Conservation (phyloP, 2,329 filamentous ascomycete genomes). For the Capronia coronata region DNA sequence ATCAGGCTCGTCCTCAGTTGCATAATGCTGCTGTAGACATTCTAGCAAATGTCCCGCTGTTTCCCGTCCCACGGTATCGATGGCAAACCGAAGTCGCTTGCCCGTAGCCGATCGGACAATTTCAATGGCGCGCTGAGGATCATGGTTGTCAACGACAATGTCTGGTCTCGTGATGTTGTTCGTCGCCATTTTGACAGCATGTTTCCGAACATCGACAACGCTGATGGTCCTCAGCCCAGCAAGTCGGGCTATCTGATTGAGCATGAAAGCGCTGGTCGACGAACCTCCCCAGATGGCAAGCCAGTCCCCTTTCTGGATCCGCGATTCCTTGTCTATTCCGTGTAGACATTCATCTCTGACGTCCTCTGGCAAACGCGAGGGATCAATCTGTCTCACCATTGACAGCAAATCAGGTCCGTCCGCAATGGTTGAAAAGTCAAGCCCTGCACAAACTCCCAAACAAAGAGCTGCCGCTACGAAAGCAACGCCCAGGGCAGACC, state of each 20-base stretch:
- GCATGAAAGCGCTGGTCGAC: conserved; percentile 61
- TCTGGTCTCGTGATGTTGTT: conserved; percentile 37
- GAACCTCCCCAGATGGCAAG: conserved; percentile 71
- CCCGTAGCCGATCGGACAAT: conserved; percentile 56
- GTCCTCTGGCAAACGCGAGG: conserved; percentile 52
- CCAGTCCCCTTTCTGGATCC: conserved; percentile 59
- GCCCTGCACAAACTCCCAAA: conserved; percentile 62
- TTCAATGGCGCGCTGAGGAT: conserved; percentile 58
- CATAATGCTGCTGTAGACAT: conserved; percentile 37
- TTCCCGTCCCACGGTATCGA: conserved; percentile 62
- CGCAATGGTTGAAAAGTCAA: conserved; percentile 52
- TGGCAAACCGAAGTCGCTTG: conserved; percentile 54
- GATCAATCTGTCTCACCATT: conserved; percentile 44
- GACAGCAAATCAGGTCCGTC: conserved; percentile 54
- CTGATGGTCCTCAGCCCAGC: conserved; percentile 59
- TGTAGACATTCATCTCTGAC: conserved; percentile 58
- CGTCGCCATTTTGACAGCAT: conserved; percentile 41
- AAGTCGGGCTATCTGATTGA: conserved; percentile 61
- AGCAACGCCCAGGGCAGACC: conserved; percentile 61
- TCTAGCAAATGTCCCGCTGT: conserved; percentile 54
- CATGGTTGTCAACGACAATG: conserved; percentile 62
- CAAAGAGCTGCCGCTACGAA: conserved; percentile 63
- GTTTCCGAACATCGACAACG: conserved; percentile 60
- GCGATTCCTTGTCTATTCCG: conserved; percentile 47
- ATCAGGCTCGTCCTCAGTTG: not conserved